These are phyloP conservation scores for Stylonectria norvegica DNA, from an alignment of 2,329 filamentous ascomycete genomes.

Conservation along the genomic window DNA sequence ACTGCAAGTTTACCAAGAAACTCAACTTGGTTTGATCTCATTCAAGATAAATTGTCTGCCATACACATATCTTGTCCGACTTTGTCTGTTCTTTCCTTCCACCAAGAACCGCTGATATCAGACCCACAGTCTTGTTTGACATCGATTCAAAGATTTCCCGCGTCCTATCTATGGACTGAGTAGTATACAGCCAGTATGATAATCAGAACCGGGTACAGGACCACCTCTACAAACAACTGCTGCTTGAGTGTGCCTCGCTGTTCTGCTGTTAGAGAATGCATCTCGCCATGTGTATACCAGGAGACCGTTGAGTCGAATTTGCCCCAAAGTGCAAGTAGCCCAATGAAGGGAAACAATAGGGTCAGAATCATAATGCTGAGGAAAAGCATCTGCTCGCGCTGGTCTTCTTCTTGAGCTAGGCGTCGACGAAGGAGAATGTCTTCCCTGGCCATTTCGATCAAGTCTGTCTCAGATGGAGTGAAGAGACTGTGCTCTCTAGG, in stretches of 20 bases:
- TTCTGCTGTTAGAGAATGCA: slow-evolving; percentile 33
- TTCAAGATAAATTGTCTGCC: background rate
- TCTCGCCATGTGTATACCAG: slow-evolving; percentile 49
- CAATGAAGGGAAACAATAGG: slow-evolving; percentile 45
- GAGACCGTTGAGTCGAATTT: slow-evolving; percentile 44
- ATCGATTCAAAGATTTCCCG: background rate
- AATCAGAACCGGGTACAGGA: slow-evolving; percentile 33
- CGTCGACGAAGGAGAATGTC: slow-evolving; percentile 29
- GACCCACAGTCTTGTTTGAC: background rate
- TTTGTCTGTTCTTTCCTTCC: background rate
- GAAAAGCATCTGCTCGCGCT: slow-evolving; percentile 37
- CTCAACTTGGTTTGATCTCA: background rate
- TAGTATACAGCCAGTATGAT: slow-evolving; percentile 32
- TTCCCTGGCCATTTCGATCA: slow-evolving; percentile 31
- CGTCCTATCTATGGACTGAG: slow-evolving; percentile 18
- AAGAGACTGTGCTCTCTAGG: slow-evolving; percentile 23
- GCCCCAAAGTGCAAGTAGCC: slow-evolving; percentile 42
- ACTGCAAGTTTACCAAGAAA: too few relatives aligned
- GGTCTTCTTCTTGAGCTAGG: slow-evolving; percentile 25
- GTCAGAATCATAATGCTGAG: slow-evolving; percentile 36
- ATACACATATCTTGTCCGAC: slow-evolving; percentile 1
- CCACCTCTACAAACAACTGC: slow-evolving; percentile 37
- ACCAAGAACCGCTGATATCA: slow-evolving; percentile 1
- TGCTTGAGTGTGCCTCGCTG: slow-evolving; percentile 32
- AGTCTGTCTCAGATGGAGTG: slow-evolving; percentile 27